These are phyloP conservation scores for Ilyonectria robusta DNA, from an alignment of 2,329 filamentous ascomycete species.

Conservation along the genomic window DNA sequence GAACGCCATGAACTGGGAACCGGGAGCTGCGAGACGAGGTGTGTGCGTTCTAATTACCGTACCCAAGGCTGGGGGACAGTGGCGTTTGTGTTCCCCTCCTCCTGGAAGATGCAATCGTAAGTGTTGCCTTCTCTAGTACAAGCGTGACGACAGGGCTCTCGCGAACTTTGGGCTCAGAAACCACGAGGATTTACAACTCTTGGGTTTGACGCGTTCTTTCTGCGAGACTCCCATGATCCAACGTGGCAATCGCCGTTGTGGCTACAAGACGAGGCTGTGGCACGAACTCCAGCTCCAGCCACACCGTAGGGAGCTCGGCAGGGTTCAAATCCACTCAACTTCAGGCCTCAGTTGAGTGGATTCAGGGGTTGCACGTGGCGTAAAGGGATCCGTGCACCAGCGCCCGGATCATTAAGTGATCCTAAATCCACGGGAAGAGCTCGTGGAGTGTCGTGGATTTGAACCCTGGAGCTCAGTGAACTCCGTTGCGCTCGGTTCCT, in stretches of 20 bases:
- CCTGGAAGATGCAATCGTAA: slow-evolving; percentile 19
- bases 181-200: slow-evolving; percentile 33
- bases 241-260: slow-evolving; percentile 33
- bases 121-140: slow-evolving; percentile 23
- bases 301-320: slow-evolving; percentile 26
- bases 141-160: slow-evolving; percentile 18
- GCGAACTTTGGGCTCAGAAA: background rate
- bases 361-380: no score
- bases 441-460: no score
- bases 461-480: slow-evolving; percentile 33
- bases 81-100: slow-evolving; percentile 44
- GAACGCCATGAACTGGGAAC: no score
- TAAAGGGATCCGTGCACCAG: no score
- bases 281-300: slow-evolving; percentile 21
- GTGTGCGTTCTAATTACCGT: background rate
- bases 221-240: slow-evolving; percentile 21
- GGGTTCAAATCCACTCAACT: no score
- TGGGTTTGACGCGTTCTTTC: slow-evolving; percentile 21
- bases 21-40: background rate
- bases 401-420: no score
- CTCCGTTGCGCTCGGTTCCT: slow-evolving; percentile 23
- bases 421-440: no score
- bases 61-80: slow-evolving; percentile 38
- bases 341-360: no score
- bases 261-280: slow-evolving; percentile 29